Evolutionary conservation across 495 filamentous ascomycete genomes (phyloP).

Genomic region (Hypoxylon lienhwacheense): DNA sequence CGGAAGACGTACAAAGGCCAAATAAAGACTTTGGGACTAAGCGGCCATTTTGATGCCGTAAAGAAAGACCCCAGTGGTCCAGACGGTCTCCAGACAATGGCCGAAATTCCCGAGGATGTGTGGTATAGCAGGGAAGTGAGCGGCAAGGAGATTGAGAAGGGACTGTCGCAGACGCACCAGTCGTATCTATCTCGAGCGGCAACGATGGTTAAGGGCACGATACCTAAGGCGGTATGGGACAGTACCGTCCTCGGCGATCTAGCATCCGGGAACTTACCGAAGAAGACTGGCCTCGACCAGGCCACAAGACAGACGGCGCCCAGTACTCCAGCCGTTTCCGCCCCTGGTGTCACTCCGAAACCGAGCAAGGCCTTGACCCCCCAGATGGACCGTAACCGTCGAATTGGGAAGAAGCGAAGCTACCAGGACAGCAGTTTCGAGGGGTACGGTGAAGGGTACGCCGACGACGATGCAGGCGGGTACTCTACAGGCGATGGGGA

Average conservation of each 20-base stretch:
- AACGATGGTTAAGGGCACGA: slow-evolving; percentile 51
- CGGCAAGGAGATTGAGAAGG: slow-evolving; percentile 59
- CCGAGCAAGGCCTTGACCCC: slow-evolving; percentile 46
- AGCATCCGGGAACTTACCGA: slow-evolving; percentile 33
- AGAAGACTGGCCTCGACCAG: slow-evolving; percentile 41
- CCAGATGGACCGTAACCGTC: slow-evolving; percentile 36
- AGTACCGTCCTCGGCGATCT: slow-evolving; percentile 57
- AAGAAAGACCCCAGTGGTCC: slow-evolving; percentile 47
- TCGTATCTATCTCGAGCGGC: slow-evolving; percentile 47
- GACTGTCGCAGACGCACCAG: slow-evolving; percentile 41
- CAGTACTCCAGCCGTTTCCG: slow-evolving; percentile 34
- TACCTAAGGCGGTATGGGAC: slow-evolving; percentile 54
- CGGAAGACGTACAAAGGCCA: slow-evolving; percentile 63
- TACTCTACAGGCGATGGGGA: slow-evolving; percentile 58
- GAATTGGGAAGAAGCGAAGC: slow-evolving; percentile 50
- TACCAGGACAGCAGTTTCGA: slow-evolving; percentile 60
- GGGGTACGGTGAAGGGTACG: slow-evolving; percentile 58
- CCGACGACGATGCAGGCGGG: slow-evolving; percentile 54
- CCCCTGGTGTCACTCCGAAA: slow-evolving; percentile 27
- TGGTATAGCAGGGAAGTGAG: slow-evolving; percentile 54
- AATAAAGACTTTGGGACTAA: slow-evolving; percentile 57
- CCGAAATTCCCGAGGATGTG: slow-evolving; percentile 55
- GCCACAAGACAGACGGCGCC: slow-evolving; percentile 47
- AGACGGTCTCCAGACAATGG: slow-evolving; percentile 49
- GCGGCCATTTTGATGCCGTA: slow-evolving; percentile 55